phyloP scores from a whole-genome alignment of 2,329 filamentous ascomycete species.

The Bipolaris gigantea region DNA sequence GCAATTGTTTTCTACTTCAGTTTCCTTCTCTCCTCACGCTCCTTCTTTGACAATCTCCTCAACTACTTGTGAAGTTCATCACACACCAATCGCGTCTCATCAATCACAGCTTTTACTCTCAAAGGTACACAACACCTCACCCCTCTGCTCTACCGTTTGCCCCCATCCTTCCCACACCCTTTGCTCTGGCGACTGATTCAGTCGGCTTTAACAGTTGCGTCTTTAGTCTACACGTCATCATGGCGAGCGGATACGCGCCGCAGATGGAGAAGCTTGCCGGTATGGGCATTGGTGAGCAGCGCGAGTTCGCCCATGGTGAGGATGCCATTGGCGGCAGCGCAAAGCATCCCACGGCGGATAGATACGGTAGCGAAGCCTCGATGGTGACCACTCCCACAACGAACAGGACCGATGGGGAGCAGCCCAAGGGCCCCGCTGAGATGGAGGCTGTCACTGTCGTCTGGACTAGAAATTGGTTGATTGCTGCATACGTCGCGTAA shows the following conservation, averaged over 20 bases:
- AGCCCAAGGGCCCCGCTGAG: constrained; percentile 29
- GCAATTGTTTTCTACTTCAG: too few relatives aligned
- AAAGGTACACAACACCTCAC: neutral
- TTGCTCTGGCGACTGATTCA: neutral
- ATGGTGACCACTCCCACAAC: neutral
- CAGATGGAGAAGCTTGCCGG: constrained; percentile 10
- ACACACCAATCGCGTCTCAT: neutral
- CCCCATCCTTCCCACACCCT: neutral
- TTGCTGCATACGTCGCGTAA: constrained; percentile 41
- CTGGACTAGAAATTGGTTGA: constrained; percentile 47
- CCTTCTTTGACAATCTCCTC: too few relatives aligned
- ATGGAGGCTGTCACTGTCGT: constrained; percentile 48
- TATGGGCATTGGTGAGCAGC: constrained; percentile 2
- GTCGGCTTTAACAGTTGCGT: neutral
- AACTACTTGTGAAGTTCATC: too few relatives aligned
- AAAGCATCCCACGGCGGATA: neutral
- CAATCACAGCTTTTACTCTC: neutral
- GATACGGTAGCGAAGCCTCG: neutral
- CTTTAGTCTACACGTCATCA: neutral
- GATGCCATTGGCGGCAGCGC: neutral
- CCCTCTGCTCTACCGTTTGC: neutral
- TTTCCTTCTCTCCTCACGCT: neutral
- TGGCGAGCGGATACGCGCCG: constrained; percentile 8
- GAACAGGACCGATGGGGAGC: neutral
- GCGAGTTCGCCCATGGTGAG: constrained; percentile 1